Percentiles rank a stretch among this genome's conserved stretches.
Evolutionary conservation across 2,329 filamentous ascomycete genomes (phyloP).

Genomic region (Emergomyces orientalis): DNA sequence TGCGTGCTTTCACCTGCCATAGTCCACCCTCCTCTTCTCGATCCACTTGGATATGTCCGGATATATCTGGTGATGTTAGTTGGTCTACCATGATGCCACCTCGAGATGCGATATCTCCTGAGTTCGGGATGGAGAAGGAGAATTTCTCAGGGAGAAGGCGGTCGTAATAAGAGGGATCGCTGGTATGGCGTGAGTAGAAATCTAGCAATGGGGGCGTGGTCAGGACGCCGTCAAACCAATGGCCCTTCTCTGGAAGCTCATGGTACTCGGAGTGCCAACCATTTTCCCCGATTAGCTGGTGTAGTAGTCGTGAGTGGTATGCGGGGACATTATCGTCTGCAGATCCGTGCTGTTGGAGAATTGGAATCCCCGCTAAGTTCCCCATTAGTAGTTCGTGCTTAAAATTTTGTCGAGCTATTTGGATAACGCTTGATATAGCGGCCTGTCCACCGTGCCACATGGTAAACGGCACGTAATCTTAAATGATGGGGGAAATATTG

Average conservation of each 20-base stretch:
- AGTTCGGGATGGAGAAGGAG: slow-evolving; percentile 42
- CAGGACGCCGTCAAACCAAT: slow-evolving; percentile 50
- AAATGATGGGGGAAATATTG: slow-evolving; percentile 9
- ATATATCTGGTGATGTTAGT: slow-evolving; percentile 41
- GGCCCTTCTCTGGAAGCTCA: slow-evolving; percentile 42
- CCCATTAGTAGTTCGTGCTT: slow-evolving; percentile 47
- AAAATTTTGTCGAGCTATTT: slow-evolving; percentile 43
- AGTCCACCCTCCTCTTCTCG: slow-evolving; percentile 17
- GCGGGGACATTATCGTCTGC: slow-evolving; percentile 50
- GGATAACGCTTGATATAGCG: slow-evolving; percentile 39
- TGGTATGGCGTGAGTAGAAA: slow-evolving; percentile 38
- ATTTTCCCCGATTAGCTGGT: slow-evolving; percentile 39
- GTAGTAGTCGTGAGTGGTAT: slow-evolving; percentile 49
- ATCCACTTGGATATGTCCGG: slow-evolving; percentile 41
- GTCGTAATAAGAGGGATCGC: slow-evolving; percentile 5
- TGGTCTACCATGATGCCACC: slow-evolving; percentile 44
- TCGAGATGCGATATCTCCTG: slow-evolving; percentile 45
- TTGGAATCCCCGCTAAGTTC: slow-evolving; percentile 45
- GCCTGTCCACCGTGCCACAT: slow-evolving; percentile 49
- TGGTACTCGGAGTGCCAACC: slow-evolving; percentile 38
- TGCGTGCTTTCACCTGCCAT: slow-evolving; percentile 36
- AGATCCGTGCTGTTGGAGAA: slow-evolving; percentile 49
- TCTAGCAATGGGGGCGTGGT: slow-evolving; percentile 40
- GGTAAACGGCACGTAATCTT: slow-evolving; percentile 49
- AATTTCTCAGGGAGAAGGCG: slow-evolving; percentile 31